Evolutionary conservation across 257 asterid genomes (phyloP).

Genomic region (Solanum chiquidenum): DNA sequence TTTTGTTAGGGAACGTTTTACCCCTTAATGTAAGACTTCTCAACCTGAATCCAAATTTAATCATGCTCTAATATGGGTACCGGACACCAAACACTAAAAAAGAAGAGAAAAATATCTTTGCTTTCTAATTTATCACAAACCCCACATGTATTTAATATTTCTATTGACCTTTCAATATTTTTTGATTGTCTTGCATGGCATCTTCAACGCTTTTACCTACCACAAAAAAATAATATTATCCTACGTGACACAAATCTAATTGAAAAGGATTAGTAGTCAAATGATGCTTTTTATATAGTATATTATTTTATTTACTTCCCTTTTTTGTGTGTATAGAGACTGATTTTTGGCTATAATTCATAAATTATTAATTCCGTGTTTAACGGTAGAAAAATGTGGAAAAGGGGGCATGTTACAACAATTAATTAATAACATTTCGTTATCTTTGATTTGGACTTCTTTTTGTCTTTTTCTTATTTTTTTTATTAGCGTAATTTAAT

Average conservation of each 20-base stretch:
- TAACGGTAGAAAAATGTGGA: neutral
- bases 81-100: fast-evolving
- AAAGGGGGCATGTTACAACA: neutral
- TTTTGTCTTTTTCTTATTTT: neutral
- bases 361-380: neutral
- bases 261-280: neutral
- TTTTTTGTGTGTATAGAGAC: neutral
- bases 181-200: neutral
- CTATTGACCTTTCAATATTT: neutral
- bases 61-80: too few relatives aligned
- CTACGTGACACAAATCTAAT: neutral
- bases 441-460: neutral
- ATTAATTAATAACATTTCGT: neutral
- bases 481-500: neutral
- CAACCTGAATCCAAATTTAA: too few relatives aligned
- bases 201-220: neutral
- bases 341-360: neutral
- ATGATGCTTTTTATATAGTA: neutral
- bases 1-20: too few relatives aligned
- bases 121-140: neutral
- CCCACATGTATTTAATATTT: neutral
- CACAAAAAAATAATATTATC: neutral
- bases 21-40: fast-evolving
- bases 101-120: neutral
- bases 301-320: neutral